Evolutionary conservation across 2,329 filamentous ascomycete species (phyloP).

Genomic region (Diaporthe sp.): DNA sequence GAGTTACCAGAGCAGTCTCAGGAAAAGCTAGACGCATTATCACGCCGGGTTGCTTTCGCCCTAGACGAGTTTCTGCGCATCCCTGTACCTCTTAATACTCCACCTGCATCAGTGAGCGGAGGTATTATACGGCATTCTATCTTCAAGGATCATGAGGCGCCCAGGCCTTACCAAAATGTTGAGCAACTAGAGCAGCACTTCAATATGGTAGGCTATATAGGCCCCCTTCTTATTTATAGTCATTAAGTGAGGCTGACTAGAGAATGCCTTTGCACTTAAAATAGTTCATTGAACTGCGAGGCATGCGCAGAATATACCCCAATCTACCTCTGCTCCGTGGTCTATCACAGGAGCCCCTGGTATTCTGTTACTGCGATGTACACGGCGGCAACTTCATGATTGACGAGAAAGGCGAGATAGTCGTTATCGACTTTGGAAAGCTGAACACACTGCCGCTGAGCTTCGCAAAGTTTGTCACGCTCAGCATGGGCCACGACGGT

Average conservation of each 20-base stretch:
- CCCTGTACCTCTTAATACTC: background rate
- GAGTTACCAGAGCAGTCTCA: background rate
- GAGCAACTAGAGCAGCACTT: conserved; percentile 17
- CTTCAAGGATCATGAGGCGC: background rate
- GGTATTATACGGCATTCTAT: background rate
- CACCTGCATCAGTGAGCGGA: conserved; percentile 8
- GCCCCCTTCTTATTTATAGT: background rate
- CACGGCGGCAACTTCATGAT: conserved; percentile 10
- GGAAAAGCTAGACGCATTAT: background rate
- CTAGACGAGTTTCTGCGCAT: conserved; percentile 11
- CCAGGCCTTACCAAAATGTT: background rate
- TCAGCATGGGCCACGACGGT: background rate
- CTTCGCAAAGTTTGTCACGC: background rate
- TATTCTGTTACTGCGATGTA: conserved; percentile 5
- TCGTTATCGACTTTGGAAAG: background rate
- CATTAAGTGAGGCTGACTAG: background rate
- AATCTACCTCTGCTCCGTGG: background rate
- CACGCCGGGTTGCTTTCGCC: conserved; percentile 4
- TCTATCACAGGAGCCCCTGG: conserved; percentile 10
- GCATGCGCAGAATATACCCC: background rate
- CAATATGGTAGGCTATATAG: conserved; percentile 15
- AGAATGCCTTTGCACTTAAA: background rate
- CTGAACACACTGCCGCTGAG: background rate
- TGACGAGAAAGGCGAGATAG: background rate
- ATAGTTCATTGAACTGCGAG: conserved; percentile 8